Conservation (phyloP, 352 stramenopile species). For the Phytophthora rubi region DNA sequence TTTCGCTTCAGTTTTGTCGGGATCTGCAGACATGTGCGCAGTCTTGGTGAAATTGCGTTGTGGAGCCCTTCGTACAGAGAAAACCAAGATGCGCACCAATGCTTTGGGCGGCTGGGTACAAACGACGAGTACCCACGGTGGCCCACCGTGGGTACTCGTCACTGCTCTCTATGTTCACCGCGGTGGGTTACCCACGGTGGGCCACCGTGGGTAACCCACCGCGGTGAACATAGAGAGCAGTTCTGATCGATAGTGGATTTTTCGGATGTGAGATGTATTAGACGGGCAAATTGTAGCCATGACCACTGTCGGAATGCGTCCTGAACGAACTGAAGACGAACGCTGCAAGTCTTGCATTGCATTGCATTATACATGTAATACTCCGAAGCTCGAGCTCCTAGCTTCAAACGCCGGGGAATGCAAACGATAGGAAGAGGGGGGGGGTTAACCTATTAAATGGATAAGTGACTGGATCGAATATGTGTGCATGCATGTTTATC, state of each 20-base stretch:
- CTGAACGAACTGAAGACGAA: neutral
- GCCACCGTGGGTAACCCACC: neutral
- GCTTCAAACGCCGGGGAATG: neutral
- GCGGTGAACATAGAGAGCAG: constrained; percentile 20
- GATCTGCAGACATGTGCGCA: constrained; percentile 21
- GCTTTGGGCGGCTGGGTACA: constrained; percentile 18
- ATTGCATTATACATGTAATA: neutral
- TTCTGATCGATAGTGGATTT: constrained; percentile 36
- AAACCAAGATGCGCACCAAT: neutral
- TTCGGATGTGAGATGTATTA: constrained; percentile 14
- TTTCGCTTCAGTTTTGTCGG: constrained; percentile 13
- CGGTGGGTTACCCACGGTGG: constrained; percentile 5
- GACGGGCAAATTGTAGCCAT: constrained; percentile 23
- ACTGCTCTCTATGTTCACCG: too few species aligned
- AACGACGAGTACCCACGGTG: constrained; percentile 5
- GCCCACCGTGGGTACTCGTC: too few species aligned
- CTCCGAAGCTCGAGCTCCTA: neutral
- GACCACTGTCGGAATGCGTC: constrained; percentile 18
- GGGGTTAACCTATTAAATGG: neutral
- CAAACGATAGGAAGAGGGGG: neutral
- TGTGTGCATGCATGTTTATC: neutral
- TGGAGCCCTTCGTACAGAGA: constrained; percentile 18
- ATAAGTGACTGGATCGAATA: neutral
- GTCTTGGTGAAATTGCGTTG: constrained; percentile 22
- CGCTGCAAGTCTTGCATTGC: neutral